Conservation (phyloP, 2,329 filamentous ascomycete species). For the Neocatenulostroma microsporum region DNA sequence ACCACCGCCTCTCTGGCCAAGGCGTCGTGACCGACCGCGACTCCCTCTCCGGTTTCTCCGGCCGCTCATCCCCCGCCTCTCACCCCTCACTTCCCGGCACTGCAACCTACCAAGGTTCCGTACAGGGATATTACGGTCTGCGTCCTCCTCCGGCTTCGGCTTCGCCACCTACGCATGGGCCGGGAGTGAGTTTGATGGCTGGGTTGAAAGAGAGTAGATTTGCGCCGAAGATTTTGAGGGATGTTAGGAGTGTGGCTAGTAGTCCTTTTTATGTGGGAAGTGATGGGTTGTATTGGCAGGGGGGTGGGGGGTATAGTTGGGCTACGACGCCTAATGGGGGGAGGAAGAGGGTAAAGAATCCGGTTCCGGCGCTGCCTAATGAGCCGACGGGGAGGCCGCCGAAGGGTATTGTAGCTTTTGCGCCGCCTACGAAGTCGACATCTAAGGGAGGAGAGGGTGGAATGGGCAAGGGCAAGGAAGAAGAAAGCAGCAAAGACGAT, state of each 20-base stretch:
- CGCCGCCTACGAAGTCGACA: no score
- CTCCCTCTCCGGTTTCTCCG: conserved; percentile 11
- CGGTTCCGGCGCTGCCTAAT: conserved; percentile 43
- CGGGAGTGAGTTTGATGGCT: conserved; percentile 19
- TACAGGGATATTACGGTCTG: conserved; percentile 29
- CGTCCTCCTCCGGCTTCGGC: conserved; percentile 23
- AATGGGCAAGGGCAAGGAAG: conserved; percentile 10
- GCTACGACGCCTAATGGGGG: conserved; percentile 31
- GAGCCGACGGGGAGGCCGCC: conserved; percentile 53
- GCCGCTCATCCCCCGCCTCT: conserved; percentile 19
- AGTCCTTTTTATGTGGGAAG: conserved; percentile 78
- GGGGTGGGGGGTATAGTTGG: conserved; percentile 19
- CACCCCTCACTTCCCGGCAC: conserved; percentile 10
- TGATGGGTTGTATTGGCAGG: conserved; percentile 35
- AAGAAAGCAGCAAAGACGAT: conserved; percentile 9
- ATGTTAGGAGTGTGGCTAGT: conserved; percentile 77
- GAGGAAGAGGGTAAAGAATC: conserved; percentile 23
- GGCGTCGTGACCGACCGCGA: conserved; percentile 1
- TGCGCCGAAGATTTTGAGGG: conserved; percentile 77
- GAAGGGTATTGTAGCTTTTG: conserved; percentile 82
- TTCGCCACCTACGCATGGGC: conserved; percentile 14
- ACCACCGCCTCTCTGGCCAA: conserved; percentile 17
- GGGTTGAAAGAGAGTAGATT: conserved; percentile 25
- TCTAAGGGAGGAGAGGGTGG: conserved; percentile 3
- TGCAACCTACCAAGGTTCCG: conserved; percentile 21